These are phyloP conservation scores for Sordariomycetes sp. DNA, from an alignment of 2,329 filamentous ascomycete genomes.

Conservation along the genomic window DNA sequence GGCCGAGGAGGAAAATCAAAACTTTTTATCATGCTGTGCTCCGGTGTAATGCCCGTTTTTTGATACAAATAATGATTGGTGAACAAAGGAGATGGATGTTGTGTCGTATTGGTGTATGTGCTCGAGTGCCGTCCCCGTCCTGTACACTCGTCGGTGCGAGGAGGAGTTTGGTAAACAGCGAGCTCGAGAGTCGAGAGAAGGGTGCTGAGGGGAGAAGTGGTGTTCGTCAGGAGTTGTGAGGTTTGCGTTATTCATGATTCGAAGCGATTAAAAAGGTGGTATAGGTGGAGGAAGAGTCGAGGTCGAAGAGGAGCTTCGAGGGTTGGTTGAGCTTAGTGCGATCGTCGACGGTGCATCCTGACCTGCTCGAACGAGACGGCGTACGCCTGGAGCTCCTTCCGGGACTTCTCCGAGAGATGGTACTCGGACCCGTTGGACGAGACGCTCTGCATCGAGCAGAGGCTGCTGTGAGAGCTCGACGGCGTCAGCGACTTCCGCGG, in stretches of 20 bases:
- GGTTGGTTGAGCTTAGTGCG: constrained; percentile 27
- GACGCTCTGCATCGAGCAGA: constrained; percentile 66
- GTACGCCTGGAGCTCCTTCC: constrained; percentile 73
- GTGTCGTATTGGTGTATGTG: neutral
- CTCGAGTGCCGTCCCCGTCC: neutral
- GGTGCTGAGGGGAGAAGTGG: neutral
- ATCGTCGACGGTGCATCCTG: constrained; percentile 47
- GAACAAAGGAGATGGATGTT: constrained; percentile 7
- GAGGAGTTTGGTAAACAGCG: neutral
- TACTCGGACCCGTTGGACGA: constrained; percentile 40
- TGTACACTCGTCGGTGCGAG: neutral
- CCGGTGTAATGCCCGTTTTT: constrained; percentile 32
- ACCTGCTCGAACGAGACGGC: constrained; percentile 82
- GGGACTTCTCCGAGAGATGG: constrained; percentile 64
- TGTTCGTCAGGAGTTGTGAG: neutral
- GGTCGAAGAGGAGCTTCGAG: neutral
- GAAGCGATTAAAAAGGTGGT: neutral
- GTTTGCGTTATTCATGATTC: neutral
- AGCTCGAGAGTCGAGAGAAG: neutral
- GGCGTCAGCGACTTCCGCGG: constrained; percentile 41
- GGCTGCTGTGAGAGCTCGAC: constrained; percentile 75
- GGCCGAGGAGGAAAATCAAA: constrained; percentile 2
- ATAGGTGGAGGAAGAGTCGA: neutral
- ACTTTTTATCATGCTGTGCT: constrained; percentile 38
- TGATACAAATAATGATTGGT: constrained; percentile 26